Conservation (phyloP, 495 filamentous ascomycete species). For the Tuber calosporum region DNA sequence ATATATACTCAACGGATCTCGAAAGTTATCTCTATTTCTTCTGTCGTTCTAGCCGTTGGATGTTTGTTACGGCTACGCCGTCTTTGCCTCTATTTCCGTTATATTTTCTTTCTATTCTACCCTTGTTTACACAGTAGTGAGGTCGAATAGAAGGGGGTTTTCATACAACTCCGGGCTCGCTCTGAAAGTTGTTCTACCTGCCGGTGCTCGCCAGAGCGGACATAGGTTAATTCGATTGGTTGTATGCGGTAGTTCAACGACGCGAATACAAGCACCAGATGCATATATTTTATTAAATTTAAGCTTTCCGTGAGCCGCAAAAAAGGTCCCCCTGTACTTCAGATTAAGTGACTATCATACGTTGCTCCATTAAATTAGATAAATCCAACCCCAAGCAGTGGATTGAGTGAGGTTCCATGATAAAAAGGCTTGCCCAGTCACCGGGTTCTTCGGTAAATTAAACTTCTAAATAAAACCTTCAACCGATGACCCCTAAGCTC, state of each 20-base stretch:
- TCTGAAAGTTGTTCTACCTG: neutral
- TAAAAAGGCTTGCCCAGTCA: neutral
- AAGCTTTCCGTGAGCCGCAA: neutral
- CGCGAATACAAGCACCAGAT: neutral
- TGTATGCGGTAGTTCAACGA: neutral
- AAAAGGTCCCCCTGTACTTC: neutral
- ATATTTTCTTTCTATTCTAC: conserved; percentile 12
- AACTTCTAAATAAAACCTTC: neutral
- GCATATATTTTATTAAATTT: neutral
- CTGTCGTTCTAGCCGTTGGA: conserved; percentile 7
- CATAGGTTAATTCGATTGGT: neutral
- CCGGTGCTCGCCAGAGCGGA: neutral
- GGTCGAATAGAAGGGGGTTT: neutral
- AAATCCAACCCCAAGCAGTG: neutral
- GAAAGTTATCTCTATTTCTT: conserved; percentile 1
- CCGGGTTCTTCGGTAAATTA: neutral
- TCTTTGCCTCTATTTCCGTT: conserved; percentile 17
- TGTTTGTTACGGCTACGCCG: conserved; percentile 14
- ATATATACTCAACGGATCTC: conserved; percentile 31
- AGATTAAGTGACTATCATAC: neutral
- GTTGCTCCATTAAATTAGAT: neutral
- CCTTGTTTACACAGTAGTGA: neutral
- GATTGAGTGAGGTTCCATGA: neutral
- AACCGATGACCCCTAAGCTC: no score
- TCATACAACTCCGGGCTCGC: neutral